Conservation (phyloP, 305 asterid genomes). For the Solanum chacoense region DNA sequence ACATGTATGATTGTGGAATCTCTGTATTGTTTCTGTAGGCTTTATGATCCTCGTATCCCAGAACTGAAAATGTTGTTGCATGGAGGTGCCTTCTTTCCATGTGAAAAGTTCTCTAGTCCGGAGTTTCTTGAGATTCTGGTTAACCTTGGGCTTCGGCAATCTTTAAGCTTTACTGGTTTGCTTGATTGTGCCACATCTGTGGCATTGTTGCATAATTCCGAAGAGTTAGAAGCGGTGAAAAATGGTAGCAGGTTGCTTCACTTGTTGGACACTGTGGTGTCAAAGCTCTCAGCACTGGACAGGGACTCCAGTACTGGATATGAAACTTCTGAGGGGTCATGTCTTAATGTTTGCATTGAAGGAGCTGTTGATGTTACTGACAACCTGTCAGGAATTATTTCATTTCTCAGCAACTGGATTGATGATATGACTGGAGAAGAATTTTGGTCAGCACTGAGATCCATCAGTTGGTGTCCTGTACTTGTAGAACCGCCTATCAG, state of each 20-base stretch:
- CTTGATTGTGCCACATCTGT: conserved; percentile 88
- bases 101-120: conserved; percentile 57
- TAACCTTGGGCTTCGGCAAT: conserved; percentile 68
- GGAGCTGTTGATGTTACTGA: conserved; percentile 19
- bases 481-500: conserved; percentile 52
- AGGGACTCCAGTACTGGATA: conserved; percentile 16
- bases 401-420: conserved; percentile 38
- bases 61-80: conserved; percentile 61
- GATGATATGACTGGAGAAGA: conserved; percentile 49
- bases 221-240: conserved; percentile 36
- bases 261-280: conserved; percentile 51
- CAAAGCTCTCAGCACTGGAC: conserved; percentile 35
- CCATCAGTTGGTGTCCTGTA: conserved; percentile 89
- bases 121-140: conserved; percentile 62
- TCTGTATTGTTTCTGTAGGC: conserved; percentile 43
- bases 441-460: conserved; percentile 63
- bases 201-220: conserved; percentile 46
- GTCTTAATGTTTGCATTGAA: conserved; percentile 25
- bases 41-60: conserved; percentile 85
- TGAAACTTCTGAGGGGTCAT: conserved; percentile 25
- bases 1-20: not conserved
- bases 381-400: conserved; percentile 31
- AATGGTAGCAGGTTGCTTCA: conserved; percentile 59
- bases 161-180: conserved; percentile 58
- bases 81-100: conserved; percentile 66